Base-by-base conservation (phyloP, 208 protist species). In the Trypanosoma cruzi region DNA sequence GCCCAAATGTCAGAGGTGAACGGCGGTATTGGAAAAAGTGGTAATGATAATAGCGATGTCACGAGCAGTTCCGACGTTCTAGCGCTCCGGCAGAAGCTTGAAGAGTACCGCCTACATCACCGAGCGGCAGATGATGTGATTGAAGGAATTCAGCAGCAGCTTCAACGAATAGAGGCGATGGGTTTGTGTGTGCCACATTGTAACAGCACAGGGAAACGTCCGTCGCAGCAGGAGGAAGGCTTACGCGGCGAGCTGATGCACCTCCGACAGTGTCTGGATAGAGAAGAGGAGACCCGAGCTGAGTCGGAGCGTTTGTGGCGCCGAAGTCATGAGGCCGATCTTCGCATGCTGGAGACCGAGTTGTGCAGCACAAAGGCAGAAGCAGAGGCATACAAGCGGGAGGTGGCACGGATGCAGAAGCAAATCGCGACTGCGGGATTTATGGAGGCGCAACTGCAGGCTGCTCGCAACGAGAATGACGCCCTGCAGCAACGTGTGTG, bases 191-290 rank as follows among this genome's bases (percentile, higher is more conserved):
- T 24, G n/a, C 32, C 55, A 40, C 34, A 14, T 24, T 4, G 8
- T 31, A 26, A 16, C 34, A 13, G 7, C 55, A 60, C 55, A 10
- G 16, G 16, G 13, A 26, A 16, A 31, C 52, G 13, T 14, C 24
- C 36, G 14, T 36, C 24, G 54, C 68, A 20, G 28, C 44, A 44
- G 16, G 48, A 55, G 71, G 5, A 78, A 31, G 79, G 84, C 58
- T 49, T 90, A 22, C 69, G 73, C 13, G 53, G 81, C 20, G 80
- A 88, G 64, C 52, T 83, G 6, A 60, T 80, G 34, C 89, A 83
- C 3, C 74, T 94, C 44, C 85, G 86, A 58, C 78, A 83, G 14
- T 79, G 76, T 13, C 59, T 91, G 14, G 79, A 91, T n/a, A 68
- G 80, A 16, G 79, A 84, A 48, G 68, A 84, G 44, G 82, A 92